phyloP scores from a whole-genome alignment of 176 grass and related monocot species.

The Panicum miliaceum region DNA sequence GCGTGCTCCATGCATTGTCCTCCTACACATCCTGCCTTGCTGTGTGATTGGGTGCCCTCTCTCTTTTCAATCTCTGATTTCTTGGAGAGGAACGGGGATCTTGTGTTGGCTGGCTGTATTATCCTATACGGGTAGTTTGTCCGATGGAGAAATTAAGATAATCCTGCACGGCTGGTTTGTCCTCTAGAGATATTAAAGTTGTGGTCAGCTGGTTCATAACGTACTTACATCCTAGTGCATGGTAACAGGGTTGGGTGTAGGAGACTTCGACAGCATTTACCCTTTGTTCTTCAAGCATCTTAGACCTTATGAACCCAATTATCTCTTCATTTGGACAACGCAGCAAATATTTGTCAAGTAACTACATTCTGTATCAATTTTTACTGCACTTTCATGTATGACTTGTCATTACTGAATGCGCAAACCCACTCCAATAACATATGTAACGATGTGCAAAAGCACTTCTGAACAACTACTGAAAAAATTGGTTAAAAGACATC shows the following conservation, averaged over 20 bases:
- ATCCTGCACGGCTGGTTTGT: neutral
- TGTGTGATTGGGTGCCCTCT: neutral
- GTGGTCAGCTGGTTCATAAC: no score
- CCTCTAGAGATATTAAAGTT: no score
- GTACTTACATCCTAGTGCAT: no score
- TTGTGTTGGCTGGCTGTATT: neutral
- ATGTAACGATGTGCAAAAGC: neutral
- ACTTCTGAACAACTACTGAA: neutral
- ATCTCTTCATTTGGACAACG: neutral
- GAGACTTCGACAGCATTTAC: neutral
- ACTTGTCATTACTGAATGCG: neutral
- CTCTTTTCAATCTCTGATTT: neutral
- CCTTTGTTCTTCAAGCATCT: neutral
- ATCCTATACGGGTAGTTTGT: neutral
- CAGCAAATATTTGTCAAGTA: neutral
- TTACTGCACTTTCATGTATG: neutral
- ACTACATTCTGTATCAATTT: neutral
- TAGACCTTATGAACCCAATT: neutral
- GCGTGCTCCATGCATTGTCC: neutral
- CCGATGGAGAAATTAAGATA: neutral
- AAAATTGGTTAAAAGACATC: neutral
- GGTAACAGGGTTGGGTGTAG: neutral
- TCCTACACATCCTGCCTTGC: neutral
- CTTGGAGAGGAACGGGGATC: neutral
- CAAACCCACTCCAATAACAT: neutral